Percentiles rank a stretch among this genome's conserved stretches.
These are phyloP conservation scores for Balakata baccata DNA, from an alignment of 345 rosid genomes.

Conservation along the genomic window DNA sequence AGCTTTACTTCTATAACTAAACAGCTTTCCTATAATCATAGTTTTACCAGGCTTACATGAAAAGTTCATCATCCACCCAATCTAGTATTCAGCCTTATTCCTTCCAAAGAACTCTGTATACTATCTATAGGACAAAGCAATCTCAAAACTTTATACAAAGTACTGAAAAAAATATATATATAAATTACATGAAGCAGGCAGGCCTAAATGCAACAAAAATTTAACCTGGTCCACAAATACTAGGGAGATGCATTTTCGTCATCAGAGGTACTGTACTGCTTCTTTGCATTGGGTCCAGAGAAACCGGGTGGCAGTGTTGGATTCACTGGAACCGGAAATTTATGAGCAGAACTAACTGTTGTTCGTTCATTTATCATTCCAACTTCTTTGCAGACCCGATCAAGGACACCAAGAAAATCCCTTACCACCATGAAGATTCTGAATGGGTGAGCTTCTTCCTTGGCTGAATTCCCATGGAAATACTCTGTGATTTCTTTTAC, in stretches of 20 bases:
- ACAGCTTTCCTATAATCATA: constrained; percentile 9
- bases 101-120: constrained; percentile 28
- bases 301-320: constrained; percentile 34
- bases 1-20: constrained; percentile 16
- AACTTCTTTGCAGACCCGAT: constrained; percentile 94
- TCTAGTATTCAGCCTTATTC: constrained; percentile 16
- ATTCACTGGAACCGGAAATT: constrained; percentile 45
- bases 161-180: constrained; percentile 19
- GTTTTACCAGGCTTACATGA: constrained; percentile 6
- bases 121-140: constrained; percentile 41
- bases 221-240: constrained; percentile 19
- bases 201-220: constrained; percentile 18
- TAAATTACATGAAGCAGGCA: constrained; percentile 34
- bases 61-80: not conserved
- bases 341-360: constrained; percentile 74
- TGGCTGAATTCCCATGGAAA: constrained; percentile 98
- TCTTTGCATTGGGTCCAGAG: constrained; percentile 23
- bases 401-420: constrained; percentile 78
- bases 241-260: constrained; percentile 57
- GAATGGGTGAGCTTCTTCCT: constrained; percentile 98
- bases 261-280: constrained; percentile 45
- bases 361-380: constrained; percentile 87
- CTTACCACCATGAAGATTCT: constrained; percentile 96
- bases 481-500: constrained; percentile 97
- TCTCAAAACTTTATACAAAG: constrained; percentile 52